These are phyloP conservation scores for Talaromyces sp. DNA, from an alignment of 2,329 filamentous ascomycete genomes.

Conservation along the genomic window DNA sequence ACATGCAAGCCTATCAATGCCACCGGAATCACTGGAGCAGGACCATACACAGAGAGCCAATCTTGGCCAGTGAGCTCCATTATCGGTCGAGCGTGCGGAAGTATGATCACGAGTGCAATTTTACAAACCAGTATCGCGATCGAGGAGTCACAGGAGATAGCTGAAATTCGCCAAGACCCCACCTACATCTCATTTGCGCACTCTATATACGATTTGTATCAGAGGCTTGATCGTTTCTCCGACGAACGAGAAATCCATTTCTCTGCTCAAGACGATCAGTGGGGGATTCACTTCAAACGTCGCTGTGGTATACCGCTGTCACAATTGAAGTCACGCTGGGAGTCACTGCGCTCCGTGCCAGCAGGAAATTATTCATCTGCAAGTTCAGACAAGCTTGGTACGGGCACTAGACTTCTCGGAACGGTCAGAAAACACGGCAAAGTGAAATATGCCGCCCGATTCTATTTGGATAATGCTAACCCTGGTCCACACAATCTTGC, in stretches of 20 bases:
- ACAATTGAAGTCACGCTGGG: slow-evolving; percentile 17
- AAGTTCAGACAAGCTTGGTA: too few species aligned
- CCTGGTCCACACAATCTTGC: too few species aligned
- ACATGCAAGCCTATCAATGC: slow-evolving; percentile 9
- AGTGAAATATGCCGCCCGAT: too few species aligned
- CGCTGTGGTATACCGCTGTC: slow-evolving; percentile 16
- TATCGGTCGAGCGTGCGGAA: slow-evolving; percentile 13
- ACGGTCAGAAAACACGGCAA: too few species aligned
- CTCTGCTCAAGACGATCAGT: slow-evolving; percentile 19
- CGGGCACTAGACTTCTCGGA: too few species aligned
- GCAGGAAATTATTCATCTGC: background rate
- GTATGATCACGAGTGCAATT: slow-evolving; percentile 16
- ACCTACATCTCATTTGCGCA: slow-evolving; percentile 13
- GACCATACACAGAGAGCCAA: background rate
- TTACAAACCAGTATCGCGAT: slow-evolving; percentile 8
- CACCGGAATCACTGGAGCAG: slow-evolving; percentile 13
- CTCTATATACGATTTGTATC: slow-evolving; percentile 12
- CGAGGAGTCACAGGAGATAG: slow-evolving; percentile 7
- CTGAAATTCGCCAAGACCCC: slow-evolving; percentile 1
- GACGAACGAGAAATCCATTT: slow-evolving; percentile 16
- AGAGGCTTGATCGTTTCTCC: slow-evolving; percentile 11
- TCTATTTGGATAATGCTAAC: too few species aligned
- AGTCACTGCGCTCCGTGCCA: background rate
- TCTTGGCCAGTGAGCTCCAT: slow-evolving; percentile 15
- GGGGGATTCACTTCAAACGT: slow-evolving; percentile 15